Conservation (phyloP, 108 stramenopile species). For the Bacterosira constricta region DNA sequence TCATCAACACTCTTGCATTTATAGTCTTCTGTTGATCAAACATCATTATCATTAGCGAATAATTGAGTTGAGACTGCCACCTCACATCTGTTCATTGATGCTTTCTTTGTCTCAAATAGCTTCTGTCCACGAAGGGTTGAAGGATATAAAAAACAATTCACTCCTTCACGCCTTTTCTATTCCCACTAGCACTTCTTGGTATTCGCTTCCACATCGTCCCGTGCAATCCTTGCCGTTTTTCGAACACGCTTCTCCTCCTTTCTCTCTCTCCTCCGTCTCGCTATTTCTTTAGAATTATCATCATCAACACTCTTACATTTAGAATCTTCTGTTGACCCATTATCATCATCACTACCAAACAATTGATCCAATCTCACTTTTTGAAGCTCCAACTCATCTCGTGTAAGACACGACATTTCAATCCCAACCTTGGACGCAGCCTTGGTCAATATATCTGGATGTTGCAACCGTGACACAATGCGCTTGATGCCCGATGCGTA, state of each 20-base stretch:
- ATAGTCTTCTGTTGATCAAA: too few relatives aligned
- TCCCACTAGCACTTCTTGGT: too few relatives aligned
- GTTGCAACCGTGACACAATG: constrained; percentile 49
- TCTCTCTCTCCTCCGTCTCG: background rate
- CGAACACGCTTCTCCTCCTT: background rate
- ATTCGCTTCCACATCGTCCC: background rate
- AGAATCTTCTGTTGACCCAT: background rate
- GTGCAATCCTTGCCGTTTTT: background rate
- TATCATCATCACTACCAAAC: background rate
- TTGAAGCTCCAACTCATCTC: constrained; percentile 1
- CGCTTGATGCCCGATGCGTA: constrained; percentile 52
- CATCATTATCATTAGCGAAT: too few relatives aligned
- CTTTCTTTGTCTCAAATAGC: too few relatives aligned
- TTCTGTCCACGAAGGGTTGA: too few relatives aligned
- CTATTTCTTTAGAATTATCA: background rate
- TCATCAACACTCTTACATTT: background rate
- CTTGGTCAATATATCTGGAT: background rate
- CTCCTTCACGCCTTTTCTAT: too few relatives aligned
- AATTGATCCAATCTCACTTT: constrained; percentile 8
- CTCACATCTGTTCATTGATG: too few relatives aligned
- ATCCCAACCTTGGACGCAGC: constrained; percentile 5
- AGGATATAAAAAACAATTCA: too few relatives aligned
- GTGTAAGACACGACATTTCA: background rate
- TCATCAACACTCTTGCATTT: background rate
- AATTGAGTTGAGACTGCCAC: too few relatives aligned